A percentile compares a stretch with the other conserved stretches of the same genome.
These are phyloP conservation scores for Spiraea crenata DNA, from an alignment of 331 rosid genomes.

Conservation along the genomic window DNA sequence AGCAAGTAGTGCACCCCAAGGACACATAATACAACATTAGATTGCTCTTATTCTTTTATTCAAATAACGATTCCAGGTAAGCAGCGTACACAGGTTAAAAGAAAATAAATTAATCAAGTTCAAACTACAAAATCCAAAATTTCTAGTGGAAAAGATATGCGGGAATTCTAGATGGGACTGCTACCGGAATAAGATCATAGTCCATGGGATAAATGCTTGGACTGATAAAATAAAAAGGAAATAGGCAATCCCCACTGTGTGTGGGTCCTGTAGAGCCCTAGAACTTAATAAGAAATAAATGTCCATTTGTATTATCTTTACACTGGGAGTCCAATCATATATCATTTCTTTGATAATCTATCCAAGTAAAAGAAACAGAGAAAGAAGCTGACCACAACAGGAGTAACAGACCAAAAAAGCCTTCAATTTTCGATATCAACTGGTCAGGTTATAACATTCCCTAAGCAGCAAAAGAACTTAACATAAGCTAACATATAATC, in stretches of 20 bases:
- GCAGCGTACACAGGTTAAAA: background rate
- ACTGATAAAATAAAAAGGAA: background rate
- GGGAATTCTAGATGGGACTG: background rate
- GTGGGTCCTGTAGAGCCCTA: background rate
- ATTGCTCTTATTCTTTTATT: background rate
- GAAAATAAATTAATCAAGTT: background rate
- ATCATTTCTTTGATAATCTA: background rate
- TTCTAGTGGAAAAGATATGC: background rate
- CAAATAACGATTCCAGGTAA: background rate
- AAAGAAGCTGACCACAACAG: slow-evolving; percentile 5
- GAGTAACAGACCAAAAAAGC: background rate
- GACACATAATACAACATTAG: background rate
- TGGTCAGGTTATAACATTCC: slow-evolving; percentile 7
- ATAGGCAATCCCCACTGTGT: background rate
- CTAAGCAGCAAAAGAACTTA: background rate
- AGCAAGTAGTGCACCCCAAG: slow-evolving; percentile 4
- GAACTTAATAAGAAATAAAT: background rate
- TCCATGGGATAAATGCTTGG: too few relatives aligned
- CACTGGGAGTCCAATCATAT: background rate
- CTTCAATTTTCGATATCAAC: slow-evolving; percentile 6
- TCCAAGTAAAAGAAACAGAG: background rate
- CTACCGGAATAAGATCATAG: background rate
- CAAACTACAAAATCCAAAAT: background rate
- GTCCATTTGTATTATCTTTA: background rate
- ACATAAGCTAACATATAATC: background rate